phyloP scores from a whole-genome alignment of 2,329 filamentous ascomycete genomes.

The Aspergillus quadricinctus region DNA sequence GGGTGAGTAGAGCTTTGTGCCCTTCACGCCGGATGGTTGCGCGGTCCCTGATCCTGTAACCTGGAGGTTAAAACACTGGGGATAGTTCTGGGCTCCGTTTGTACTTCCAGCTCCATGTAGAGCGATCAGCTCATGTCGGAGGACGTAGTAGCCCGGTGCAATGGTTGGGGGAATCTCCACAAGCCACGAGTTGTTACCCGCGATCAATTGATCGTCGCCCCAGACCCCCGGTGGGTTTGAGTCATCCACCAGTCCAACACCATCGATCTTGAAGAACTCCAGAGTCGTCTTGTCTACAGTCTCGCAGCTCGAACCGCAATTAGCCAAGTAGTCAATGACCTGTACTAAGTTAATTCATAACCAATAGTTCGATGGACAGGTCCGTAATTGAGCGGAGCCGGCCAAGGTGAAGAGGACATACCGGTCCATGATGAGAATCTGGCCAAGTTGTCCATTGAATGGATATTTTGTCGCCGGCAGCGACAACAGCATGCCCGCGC shows the following conservation, averaged over 20 bases:
- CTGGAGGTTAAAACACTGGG: conserved; percentile 55
- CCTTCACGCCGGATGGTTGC: conserved; percentile 44
- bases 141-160: conserved; percentile 47
- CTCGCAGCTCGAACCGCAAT: conserved; percentile 51
- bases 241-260: conserved; percentile 46
- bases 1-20: conserved; percentile 51
- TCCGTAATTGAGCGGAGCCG: neutral
- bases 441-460: conserved; percentile 64
- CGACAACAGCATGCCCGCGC: conserved; percentile 48
- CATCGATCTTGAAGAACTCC: conserved; percentile 59
- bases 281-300: conserved; percentile 48
- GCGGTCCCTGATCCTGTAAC: conserved; percentile 49
- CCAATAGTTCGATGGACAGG: neutral
- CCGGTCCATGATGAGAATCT: conserved; percentile 56
- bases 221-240: conserved; percentile 44
- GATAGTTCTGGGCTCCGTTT: conserved; percentile 48
- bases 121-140: conserved; percentile 51
- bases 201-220: conserved; percentile 50
- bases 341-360: neutral
- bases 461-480: conserved; percentile 53
- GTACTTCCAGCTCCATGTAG: conserved; percentile 40
- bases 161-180: conserved; percentile 43
- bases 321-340: conserved; percentile 58
- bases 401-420: neutral
- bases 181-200: conserved; percentile 45